Base-by-base conservation (phyloP, 139 green algal species). In the Coccomyxa sp. region DNA sequence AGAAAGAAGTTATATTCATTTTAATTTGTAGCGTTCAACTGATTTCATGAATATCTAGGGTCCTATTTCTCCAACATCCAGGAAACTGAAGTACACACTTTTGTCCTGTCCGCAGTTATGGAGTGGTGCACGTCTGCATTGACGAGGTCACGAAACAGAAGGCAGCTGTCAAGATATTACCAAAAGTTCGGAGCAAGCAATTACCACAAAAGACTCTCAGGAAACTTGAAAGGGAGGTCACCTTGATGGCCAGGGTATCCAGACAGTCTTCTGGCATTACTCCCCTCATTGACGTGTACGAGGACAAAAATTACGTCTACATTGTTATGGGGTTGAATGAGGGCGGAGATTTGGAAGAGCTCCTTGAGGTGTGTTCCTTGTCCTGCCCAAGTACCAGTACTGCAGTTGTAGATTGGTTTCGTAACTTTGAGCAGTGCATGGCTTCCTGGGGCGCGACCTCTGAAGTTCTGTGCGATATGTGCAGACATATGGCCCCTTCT, bases 301-400 rank as follows among this genome's bases (percentile, higher is more conserved):
- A 93, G 88, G 88, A 91, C 82, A 82, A 86, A 21, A 82, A 86
- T 1, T 81, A 87, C 60, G 83, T 84, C 15, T 93, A 90, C 78
- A 82, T 93, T 0, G 88, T 93, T 4, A 83, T 89, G 79, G 90
- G 91, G 83, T 77, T 89, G 30, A 90, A 85, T 74, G 68, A 67
- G 13, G 90, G 90, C 10, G 86, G 86, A 28, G 86, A 91, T 77
- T 68, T 93, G 30, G 85, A 91, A 67, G 16, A 79, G 25, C 30
- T 89, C 15, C 76, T 91, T 12, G 77, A 86, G 85, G 83, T 88
- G 83, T 32, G 71, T 79, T 17, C 28, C 66, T n/a, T 57, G 27
- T 31, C 31, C 3, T 13, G 1, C 31, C 63, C 31, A 60, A 13
- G 31, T 25, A 21, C 51, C 45, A 57, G 27, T 51, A 32, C 23